Conservation (phyloP, 352 stramenopile species). For the Pythium monospermum region DNA sequence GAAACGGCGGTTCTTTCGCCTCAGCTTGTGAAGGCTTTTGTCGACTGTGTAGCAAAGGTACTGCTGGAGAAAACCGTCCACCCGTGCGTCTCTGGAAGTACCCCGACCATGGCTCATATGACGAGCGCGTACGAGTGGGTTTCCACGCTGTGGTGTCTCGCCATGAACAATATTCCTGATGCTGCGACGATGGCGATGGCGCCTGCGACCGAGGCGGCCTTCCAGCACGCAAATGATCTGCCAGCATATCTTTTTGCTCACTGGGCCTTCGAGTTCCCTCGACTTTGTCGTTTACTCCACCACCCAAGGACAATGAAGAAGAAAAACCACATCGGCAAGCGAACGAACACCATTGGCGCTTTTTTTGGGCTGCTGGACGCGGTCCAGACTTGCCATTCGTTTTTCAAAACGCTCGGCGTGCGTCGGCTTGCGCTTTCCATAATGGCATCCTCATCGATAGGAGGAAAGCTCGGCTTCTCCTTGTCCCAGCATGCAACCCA, state of each 20-base stretch:
- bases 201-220: too few relatives aligned
- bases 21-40: not conserved
- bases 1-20: too few relatives aligned
- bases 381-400: slow-evolving; percentile 13
- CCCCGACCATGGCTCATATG: too few relatives aligned
- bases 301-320: slow-evolving; percentile 5
- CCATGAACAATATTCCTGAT: too few relatives aligned
- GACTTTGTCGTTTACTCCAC: slow-evolving; percentile 4
- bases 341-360: too few relatives aligned
- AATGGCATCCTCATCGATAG: slow-evolving; percentile 6
- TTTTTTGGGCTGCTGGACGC: slow-evolving; percentile 7
- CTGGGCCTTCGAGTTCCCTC: slow-evolving; percentile 13
- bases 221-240: too few relatives aligned
- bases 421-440: slow-evolving; percentile 1
- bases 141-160: slow-evolving; percentile 8
- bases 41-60: not conserved
- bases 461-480: too few relatives aligned
- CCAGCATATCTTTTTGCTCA: slow-evolving; percentile 12
- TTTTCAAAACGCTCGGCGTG: slow-evolving; percentile 7
- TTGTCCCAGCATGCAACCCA: not conserved
- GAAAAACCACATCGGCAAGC: not conserved
- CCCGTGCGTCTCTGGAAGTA: too few relatives aligned
- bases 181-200: too few relatives aligned
- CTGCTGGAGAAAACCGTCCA: too few relatives aligned
- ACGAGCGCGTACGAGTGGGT: slow-evolving; percentile 11